Evolutionary conservation across 441 rosid genomes (phyloP).

Genomic region (Populus hybrid): DNA sequence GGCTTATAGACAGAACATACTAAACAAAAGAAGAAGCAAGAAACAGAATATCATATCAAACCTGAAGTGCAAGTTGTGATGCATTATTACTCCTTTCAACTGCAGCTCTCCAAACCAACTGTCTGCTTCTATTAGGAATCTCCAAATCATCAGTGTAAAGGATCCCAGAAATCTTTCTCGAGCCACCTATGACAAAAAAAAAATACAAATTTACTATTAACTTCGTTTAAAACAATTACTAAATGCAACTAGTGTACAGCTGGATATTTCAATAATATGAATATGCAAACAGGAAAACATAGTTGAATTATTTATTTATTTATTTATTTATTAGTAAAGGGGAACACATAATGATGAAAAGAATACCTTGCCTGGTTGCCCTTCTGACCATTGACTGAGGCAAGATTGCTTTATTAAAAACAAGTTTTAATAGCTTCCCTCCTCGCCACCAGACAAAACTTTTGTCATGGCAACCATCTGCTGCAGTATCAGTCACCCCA

Average conservation of each 20-base stretch:
- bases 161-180: slow-evolving; percentile 55
- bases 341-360: not conserved
- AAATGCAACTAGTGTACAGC: not conserved
- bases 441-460: slow-evolving; percentile 94
- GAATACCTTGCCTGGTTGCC: slow-evolving; percentile 77
- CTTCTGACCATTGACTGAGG: slow-evolving; percentile 49
- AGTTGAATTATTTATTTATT: not conserved
- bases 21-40: slow-evolving; percentile 7
- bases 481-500: slow-evolving; percentile 36
- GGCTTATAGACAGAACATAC: slow-evolving; percentile 1
- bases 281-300: not conserved
- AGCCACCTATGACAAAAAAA: slow-evolving; percentile 50
- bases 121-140: slow-evolving; percentile 82
- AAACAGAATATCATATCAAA: slow-evolving; percentile 25
- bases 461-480: slow-evolving; percentile 46
- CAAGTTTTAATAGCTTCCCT: slow-evolving; percentile 54
- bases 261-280: not conserved
- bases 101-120: slow-evolving; percentile 80
- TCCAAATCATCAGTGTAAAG: slow-evolving; percentile 62
- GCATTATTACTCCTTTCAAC: slow-evolving; percentile 73
- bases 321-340: not conserved
- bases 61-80: slow-evolving; percentile 97
- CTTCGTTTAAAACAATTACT: not conserved
- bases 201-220: not conserved
- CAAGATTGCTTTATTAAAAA: slow-evolving; percentile 69